Percentiles rank a stretch among this genome's conserved stretches.
These are phyloP conservation scores for Ogataea neopini DNA, from an alignment of 805 yeast species.

Conservation along the genomic window DNA sequence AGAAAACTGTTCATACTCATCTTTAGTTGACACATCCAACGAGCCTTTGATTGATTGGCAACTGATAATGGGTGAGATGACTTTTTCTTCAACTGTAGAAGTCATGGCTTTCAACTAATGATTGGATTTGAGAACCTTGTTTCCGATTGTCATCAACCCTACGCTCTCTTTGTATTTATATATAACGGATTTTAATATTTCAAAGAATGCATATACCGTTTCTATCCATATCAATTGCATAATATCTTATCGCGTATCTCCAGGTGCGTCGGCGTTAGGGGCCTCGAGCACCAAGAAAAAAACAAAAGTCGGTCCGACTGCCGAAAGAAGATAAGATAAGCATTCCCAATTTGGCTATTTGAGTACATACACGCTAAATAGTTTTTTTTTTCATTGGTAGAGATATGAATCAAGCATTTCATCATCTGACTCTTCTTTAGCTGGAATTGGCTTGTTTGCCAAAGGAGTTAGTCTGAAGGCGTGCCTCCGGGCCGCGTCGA, in stretches of 20 bases:
- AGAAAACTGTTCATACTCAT: conserved; percentile 13
- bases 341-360: neutral
- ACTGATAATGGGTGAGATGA: conserved; percentile 7
- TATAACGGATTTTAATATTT: too few relatives aligned
- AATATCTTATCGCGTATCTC: conserved; percentile 1
- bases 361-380: neutral
- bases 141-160: too few relatives aligned
- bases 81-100: conserved; percentile 7
- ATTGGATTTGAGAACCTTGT: too few relatives aligned
- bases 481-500: conserved; percentile 63
- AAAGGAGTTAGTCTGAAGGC: conserved; percentile 72
- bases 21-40: conserved; percentile 7
- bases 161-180: too few relatives aligned
- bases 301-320: neutral
- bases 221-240: neutral
- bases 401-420: conserved; percentile 33
- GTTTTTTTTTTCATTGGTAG: too few relatives aligned
- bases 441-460: conserved; percentile 62
- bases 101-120: neutral
- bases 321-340: neutral
- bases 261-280: neutral
- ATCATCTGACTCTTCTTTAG: conserved; percentile 32
- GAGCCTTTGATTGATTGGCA: conserved; percentile 7
- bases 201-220: neutral
- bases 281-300: neutral